Evolutionary conservation across 805 yeast genomes (phyloP).

Genomic region (Saturnispora galanensis): DNA sequence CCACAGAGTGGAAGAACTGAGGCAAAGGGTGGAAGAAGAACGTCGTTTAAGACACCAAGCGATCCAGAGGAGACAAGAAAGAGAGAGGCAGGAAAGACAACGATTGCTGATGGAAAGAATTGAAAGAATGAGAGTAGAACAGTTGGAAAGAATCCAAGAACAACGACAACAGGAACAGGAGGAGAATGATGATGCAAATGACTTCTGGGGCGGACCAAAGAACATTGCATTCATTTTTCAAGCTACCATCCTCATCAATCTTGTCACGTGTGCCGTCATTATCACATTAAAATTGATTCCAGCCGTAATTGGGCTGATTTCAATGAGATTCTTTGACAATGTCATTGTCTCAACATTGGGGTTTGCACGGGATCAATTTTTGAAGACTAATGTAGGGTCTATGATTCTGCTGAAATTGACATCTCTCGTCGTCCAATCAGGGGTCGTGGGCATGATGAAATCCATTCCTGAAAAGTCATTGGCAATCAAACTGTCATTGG

Average conservation of each 20-base stretch:
- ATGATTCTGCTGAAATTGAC: neutral
- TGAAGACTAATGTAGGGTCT: neutral
- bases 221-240: slow-evolving; percentile 13
- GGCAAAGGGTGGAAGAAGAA: neutral
- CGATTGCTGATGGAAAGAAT: slow-evolving; percentile 1
- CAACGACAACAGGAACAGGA: slow-evolving; percentile 2
- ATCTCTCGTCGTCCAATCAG: neutral
- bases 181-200: slow-evolving; percentile 7
- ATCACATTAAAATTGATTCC: slow-evolving; percentile 20
- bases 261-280: slow-evolving; percentile 15
- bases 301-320: slow-evolving; percentile 18
- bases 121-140: slow-evolving; percentile 1
- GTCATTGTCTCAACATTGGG: neutral
- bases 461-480: neutral
- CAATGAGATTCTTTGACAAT: slow-evolving; percentile 13
- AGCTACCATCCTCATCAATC: slow-evolving; percentile 17
- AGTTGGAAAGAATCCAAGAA: neutral
- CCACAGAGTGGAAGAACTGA: neutral
- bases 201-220: slow-evolving; percentile 10
- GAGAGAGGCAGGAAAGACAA: slow-evolving; percentile 7
- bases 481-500: slow-evolving; percentile 4
- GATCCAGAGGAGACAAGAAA: slow-evolving; percentile 17
- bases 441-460: neutral
- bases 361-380: neutral
- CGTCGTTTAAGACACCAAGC: slow-evolving; percentile 6